Conservation (phyloP, 2,329 filamentous ascomycete species). For the Aspergillus proliferans region DNA sequence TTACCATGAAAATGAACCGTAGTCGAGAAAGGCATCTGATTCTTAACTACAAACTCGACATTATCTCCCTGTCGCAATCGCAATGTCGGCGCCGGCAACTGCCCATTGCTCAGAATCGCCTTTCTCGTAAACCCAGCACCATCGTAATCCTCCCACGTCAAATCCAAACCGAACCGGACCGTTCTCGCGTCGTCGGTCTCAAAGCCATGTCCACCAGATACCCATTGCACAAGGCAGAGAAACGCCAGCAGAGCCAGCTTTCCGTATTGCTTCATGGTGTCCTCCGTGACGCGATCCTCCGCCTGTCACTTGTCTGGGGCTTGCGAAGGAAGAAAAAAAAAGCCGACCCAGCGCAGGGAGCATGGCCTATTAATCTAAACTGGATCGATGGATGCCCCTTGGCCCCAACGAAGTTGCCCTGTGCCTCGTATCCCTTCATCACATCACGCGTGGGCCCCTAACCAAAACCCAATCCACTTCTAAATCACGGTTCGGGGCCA, state of each 20-base stretch:
- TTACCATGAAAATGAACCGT: constrained; percentile 29
- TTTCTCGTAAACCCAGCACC: constrained; percentile 23
- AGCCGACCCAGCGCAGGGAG: neutral
- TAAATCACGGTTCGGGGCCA: no score
- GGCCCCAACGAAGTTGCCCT: no score
- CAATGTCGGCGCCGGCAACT: constrained; percentile 23
- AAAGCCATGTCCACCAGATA: neutral
- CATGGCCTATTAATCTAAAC: no score
- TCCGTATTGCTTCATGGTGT: neutral
- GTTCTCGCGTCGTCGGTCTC: neutral
- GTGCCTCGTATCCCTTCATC: no score
- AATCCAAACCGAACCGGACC: constrained; percentile 23
- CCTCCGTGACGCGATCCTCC: neutral
- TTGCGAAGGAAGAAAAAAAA: neutral
- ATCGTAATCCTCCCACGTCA: constrained; percentile 26
- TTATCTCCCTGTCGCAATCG: constrained; percentile 20
- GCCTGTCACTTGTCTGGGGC: no score
- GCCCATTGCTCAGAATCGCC: constrained; percentile 22
- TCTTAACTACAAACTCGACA: constrained; percentile 24
- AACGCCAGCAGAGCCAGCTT: neutral
- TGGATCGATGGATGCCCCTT: no score
- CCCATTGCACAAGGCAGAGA: constrained; percentile 1
- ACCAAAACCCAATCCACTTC: no score
- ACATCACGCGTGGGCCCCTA: no score
- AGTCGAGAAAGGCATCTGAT: constrained; percentile 17